Evolutionary conservation across 352 stramenopile genomes (phyloP).

Genomic region (Phytophthora cactorum): DNA sequence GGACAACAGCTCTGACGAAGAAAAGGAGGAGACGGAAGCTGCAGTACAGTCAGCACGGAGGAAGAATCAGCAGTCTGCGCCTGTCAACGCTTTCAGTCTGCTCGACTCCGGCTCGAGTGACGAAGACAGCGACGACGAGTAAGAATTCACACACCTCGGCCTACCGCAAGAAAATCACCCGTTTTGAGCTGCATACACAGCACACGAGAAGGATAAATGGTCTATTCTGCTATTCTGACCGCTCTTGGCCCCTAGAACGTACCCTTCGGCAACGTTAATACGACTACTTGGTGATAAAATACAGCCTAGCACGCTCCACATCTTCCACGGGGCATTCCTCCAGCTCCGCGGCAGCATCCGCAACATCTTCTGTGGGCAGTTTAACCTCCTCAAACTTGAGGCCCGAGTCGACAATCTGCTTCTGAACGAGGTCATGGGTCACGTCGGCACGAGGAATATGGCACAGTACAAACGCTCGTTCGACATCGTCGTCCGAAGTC

Average conservation of each 20-base stretch:
- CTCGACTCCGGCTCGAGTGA: constrained; percentile 91
- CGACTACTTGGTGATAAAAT: constrained; percentile 53
- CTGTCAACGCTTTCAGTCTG: constrained; percentile 83
- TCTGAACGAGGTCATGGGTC: constrained; percentile 60
- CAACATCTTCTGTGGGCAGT: constrained; percentile 34
- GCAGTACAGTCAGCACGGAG: background rate
- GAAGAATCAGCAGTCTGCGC: constrained; percentile 32
- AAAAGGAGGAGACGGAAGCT: constrained; percentile 33
- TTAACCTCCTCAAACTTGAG: constrained; percentile 49
- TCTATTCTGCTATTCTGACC: constrained; percentile 22
- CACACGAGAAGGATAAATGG: background rate
- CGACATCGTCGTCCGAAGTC: constrained; percentile 7
- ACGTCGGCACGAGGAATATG: constrained; percentile 80
- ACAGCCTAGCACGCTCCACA: constrained; percentile 58
- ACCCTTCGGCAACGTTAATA: too few species aligned
- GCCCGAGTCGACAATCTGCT: constrained; percentile 45
- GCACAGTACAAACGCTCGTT: constrained; percentile 57
- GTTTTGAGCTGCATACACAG: constrained; percentile 12
- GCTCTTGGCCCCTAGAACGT: background rate
- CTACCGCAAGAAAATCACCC: background rate
- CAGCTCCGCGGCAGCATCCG: constrained; percentile 26
- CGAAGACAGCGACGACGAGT: constrained; percentile 52
- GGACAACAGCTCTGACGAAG: constrained; percentile 23
- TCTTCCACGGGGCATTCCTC: constrained; percentile 69
- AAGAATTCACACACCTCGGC: background rate